Evolutionary conservation across 805 yeast species (phyloP).

Genomic region (Pichia thaimueangensis): DNA sequence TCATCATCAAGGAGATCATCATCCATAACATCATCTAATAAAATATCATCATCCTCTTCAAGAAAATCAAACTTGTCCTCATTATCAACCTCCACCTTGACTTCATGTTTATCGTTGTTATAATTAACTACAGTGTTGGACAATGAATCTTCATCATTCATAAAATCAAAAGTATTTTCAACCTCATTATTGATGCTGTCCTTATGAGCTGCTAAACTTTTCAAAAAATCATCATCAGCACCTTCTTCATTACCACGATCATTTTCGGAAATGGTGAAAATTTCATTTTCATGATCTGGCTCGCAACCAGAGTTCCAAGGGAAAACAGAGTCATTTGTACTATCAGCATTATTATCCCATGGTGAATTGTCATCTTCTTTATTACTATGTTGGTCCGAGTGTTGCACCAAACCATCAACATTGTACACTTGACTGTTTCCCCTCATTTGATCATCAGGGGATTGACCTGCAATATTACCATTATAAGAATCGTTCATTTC

Average conservation of each 20-base stretch:
- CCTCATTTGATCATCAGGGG: too few species aligned
- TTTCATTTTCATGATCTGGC: not conserved
- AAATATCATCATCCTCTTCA: constrained; percentile 39
- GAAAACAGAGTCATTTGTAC: not conserved
- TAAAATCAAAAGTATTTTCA: not conserved
- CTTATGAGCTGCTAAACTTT: not conserved
- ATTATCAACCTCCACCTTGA: not conserved
- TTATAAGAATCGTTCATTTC: too few species aligned
- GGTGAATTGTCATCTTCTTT: constrained; percentile 6
- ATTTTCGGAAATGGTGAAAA: too few species aligned
- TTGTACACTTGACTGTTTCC: too few species aligned
- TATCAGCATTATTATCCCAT: constrained; percentile 3
- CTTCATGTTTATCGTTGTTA: not conserved
- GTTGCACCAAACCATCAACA: too few species aligned
- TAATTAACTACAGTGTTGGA: not conserved
- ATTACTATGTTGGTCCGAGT: too few species aligned
- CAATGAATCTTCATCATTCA: not conserved
- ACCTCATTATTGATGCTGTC: not conserved
- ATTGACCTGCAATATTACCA: too few species aligned
- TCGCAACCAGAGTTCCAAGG: constrained; percentile 2
- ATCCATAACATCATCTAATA: constrained; percentile 32
- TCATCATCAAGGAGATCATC: constrained; percentile 33
- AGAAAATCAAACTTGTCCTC: constrained; percentile 28
- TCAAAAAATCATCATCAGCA: constrained; percentile 12
- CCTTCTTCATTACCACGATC: too few species aligned